Evolutionary conservation across 257 asterid species (phyloP), one percentile per base, ranked within the genome.

Genomic region (Paraleonurus japonicus): DNA sequence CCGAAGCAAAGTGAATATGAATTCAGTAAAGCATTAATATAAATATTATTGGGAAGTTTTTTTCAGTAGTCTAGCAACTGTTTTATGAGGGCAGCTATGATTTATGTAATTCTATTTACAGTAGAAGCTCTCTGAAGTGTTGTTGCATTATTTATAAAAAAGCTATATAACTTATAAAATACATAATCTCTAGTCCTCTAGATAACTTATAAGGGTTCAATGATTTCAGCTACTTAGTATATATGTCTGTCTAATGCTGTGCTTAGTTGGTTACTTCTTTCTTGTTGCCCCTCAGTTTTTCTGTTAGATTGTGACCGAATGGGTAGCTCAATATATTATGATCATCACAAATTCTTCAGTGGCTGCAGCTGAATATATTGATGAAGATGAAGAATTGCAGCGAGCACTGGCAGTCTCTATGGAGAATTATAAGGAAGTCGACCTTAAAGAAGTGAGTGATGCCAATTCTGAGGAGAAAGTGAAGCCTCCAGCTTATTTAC

Each of bases 331-430:
- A 15, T 47, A 47, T 69, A 66, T 68, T 35, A 35, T 13, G 58
- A 19, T 28, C 50, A 63, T 53, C 65, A 32, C 23, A 33, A 74
- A 33, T 67, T 24, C 17, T 75, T 73, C 47, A 23, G 65, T 73
- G 54, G 39, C 77, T 79, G 78, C 81, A 87, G 96, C 80, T 72
- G 87, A 81, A 71, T 76, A 28, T 66, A 79, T 68, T 30, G 92
- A 71, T 35, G 95, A 86, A 48, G 96, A 90, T 10, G 78, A 74
- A 70, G 96, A 88, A 60, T 68, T 92, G 70, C 85, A 76, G 75
- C 85, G 70, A 72, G 98, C 98, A 65, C 78, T 92, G 77, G 96
- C 95, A 58, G 90, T 80, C 68, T 92, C 98, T 30, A 84, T 92
- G 95, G 93, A 84, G 79, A 89, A 80, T 30, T 71, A 75, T 70